Conservation (phyloP, 306 rosid genomes). For the Prunus davidiana region DNA sequence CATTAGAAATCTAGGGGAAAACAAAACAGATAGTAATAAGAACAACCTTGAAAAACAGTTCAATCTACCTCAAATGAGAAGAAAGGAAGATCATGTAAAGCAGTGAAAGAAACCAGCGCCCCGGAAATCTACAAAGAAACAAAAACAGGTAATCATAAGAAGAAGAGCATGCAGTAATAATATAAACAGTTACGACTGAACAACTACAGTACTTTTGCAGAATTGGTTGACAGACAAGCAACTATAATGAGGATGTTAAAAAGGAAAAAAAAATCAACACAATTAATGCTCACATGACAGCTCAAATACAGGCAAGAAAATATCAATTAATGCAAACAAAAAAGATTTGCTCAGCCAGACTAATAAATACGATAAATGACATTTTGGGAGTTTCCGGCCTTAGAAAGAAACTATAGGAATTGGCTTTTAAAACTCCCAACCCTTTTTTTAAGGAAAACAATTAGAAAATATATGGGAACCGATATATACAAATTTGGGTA, state of each 20-base stretch:
- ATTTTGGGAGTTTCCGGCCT: neutral
- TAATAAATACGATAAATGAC: neutral
- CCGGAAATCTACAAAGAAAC: neutral
- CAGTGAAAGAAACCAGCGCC: neutral
- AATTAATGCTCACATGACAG: neutral
- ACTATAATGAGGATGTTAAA: neutral
- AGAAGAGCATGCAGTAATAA: neutral
- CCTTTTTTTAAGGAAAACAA: neutral
- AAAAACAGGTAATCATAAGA: neutral
- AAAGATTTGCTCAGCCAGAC: neutral
- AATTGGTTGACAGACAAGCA: neutral
- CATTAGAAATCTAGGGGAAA: neutral
- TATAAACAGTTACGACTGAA: neutral
- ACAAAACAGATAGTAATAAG: neutral
- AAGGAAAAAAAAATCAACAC: neutral
- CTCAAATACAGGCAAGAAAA: neutral
- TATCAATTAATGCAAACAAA: neutral
- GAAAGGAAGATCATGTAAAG: neutral
- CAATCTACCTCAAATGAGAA: neutral
- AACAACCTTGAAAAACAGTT: neutral
- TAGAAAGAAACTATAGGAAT: neutral
- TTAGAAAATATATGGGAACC: neutral
- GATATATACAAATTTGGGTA: neutral
- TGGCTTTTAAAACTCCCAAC: neutral
- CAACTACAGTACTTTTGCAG: neutral